Conservation (phyloP, 257 asterid species). For the Petrea volubilis region DNA sequence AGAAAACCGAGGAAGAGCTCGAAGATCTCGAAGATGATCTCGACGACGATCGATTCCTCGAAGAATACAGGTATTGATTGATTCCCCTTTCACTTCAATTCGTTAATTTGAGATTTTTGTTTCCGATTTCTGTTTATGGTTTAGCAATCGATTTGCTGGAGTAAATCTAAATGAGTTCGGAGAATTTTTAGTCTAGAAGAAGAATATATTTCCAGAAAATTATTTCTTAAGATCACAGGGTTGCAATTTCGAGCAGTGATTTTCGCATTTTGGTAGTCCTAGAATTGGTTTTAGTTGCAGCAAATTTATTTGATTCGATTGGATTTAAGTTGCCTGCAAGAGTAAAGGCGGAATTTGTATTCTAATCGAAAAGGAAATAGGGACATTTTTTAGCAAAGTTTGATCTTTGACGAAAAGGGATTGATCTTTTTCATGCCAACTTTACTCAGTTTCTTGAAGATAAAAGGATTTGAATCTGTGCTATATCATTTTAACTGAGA, state of each 20-base stretch:
- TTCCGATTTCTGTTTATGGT: background rate
- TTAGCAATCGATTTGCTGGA: background rate
- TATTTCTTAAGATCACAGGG: background rate
- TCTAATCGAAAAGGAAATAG: background rate
- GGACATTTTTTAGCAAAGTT: background rate
- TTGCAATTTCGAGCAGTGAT: background rate
- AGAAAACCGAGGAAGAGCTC: constrained; percentile 76
- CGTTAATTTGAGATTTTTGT: background rate
- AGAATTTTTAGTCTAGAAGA: background rate
- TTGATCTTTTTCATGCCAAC: background rate
- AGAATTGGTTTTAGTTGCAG: background rate
- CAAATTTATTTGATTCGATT: background rate
- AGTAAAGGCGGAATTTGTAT: background rate
- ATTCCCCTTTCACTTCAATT: background rate
- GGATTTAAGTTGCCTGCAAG: background rate
- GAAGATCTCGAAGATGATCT: constrained; percentile 95
- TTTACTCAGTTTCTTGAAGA: background rate
- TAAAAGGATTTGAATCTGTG: background rate
- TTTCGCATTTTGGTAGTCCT: background rate
- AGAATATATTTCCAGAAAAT: background rate
- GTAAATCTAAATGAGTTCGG: too few relatives aligned
- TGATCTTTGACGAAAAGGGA: constrained; percentile 1
- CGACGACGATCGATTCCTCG: constrained; percentile 86
- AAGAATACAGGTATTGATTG: constrained; percentile 78
- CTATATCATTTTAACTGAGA: background rate